Evolutionary conservation across 225 moss, liverwort and hornwort species (phyloP).

Genomic region (Pseudisothecium myosuroides): DNA sequence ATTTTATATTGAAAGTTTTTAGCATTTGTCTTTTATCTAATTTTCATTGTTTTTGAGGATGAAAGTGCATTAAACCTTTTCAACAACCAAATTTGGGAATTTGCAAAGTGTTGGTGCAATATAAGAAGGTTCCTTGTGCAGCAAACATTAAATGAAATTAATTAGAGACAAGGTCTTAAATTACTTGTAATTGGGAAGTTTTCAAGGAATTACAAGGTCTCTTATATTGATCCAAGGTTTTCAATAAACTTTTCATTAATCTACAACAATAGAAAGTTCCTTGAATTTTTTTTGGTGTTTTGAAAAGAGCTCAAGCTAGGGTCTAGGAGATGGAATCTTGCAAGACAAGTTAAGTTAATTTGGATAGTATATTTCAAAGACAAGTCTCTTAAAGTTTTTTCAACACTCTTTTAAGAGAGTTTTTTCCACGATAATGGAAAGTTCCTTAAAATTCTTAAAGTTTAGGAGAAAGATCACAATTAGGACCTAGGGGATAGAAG

Average conservation of each 20-base stretch:
- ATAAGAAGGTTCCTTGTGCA: not conserved
- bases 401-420: fast-evolving
- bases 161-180: not conserved
- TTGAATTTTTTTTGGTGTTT: fast-evolving
- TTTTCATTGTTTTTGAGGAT: not conserved
- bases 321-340: not conserved
- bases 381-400: not conserved
- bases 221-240: fast-evolving
- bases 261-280: not conserved
- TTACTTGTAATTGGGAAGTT: not conserved
- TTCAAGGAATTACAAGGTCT: not conserved
- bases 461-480: not conserved
- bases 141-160: not conserved
- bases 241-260: not conserved
- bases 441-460: not conserved
- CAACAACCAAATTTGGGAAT: not conserved
- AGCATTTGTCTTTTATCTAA: not conserved
- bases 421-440: not conserved
- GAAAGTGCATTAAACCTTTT: fast-evolving
- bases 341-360: fast-evolving
- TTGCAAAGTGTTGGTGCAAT: fast-evolving
- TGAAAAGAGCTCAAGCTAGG: not conserved
- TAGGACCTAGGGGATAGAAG: not conserved
- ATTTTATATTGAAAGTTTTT: not conserved
- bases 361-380: not conserved